Evolutionary conservation across 495 filamentous ascomycete species (phyloP).

Genomic region (Hypoxylon trugodes): DNA sequence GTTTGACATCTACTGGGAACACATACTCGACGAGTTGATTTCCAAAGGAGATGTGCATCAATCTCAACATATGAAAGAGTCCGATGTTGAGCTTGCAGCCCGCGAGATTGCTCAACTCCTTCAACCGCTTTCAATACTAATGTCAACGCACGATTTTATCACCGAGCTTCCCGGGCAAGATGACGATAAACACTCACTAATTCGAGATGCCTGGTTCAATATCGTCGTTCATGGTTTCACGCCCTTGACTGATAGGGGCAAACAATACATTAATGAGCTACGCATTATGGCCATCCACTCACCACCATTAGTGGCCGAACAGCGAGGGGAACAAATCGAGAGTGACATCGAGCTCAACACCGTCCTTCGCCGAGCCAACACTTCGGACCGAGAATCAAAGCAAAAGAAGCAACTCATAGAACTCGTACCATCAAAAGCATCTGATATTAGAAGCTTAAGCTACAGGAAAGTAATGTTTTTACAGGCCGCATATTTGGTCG

Average conservation of each 20-base stretch:
- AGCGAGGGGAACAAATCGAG: constrained; percentile 85
- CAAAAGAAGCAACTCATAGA: constrained; percentile 79
- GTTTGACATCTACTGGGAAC: constrained; percentile 78
- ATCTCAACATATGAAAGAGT: constrained; percentile 67
- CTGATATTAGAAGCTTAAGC: constrained; percentile 78
- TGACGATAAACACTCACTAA: constrained; percentile 70
- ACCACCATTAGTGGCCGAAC: constrained; percentile 82
- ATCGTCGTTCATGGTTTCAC: constrained; percentile 91
- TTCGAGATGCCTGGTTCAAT: constrained; percentile 97
- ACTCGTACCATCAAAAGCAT: constrained; percentile 75
- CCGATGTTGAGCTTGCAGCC: constrained; percentile 79
- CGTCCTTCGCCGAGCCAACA: constrained; percentile 82
- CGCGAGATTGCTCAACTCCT: constrained; percentile 85
- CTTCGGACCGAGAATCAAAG: constrained; percentile 74
- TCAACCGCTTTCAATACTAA: constrained; percentile 78
- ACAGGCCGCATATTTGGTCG: constrained; percentile 84
- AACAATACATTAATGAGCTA: constrained; percentile 74
- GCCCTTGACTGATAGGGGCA: constrained; percentile 71
- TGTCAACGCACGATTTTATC: constrained; percentile 63
- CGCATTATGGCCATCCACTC: constrained; percentile 84
- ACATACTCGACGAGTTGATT: constrained; percentile 87
- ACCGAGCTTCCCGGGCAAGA: constrained; percentile 55
- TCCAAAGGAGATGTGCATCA: constrained; percentile 82
- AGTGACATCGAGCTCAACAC: constrained; percentile 96
- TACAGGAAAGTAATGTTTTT: constrained; percentile 92